Conservation (phyloP, 1,284 basidiomycete genomes). For the Cystobasidium sp. region DNA sequence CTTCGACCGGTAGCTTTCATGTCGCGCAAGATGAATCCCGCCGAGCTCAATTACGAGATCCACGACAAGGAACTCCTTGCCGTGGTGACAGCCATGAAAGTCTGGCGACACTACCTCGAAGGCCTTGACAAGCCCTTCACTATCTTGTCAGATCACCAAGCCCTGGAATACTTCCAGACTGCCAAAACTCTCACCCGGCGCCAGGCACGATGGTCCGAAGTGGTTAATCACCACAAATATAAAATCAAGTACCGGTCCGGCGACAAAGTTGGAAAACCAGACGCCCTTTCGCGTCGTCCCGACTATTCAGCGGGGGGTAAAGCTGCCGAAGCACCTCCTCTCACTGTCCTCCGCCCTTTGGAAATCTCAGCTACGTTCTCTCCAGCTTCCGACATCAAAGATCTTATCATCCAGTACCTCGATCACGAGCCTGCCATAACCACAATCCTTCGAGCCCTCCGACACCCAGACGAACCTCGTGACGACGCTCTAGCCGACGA, state of each 20-base stretch:
- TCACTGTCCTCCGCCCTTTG: slow-evolving; percentile 13
- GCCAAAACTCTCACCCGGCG: slow-evolving; percentile 38
- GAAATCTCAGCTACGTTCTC: neutral
- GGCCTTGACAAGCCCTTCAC: slow-evolving; percentile 49
- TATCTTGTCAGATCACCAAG: slow-evolving; percentile 45
- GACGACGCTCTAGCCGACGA: neutral
- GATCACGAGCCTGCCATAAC: neutral
- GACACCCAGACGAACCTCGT: neutral
- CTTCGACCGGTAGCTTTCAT: slow-evolving; percentile 49
- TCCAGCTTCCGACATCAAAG: neutral
- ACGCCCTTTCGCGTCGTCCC: slow-evolving; percentile 45
- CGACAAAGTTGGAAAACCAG: slow-evolving; percentile 35
- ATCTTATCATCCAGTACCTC: neutral
- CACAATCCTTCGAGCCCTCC: neutral
- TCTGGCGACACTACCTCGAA: slow-evolving; percentile 59
- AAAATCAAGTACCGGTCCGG: slow-evolving; percentile 43
- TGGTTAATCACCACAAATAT: slow-evolving; percentile 44
- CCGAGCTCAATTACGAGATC: slow-evolving; percentile 62
- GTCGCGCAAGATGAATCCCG: slow-evolving; percentile 49
- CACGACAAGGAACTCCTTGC: slow-evolving; percentile 59
- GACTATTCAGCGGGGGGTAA: slow-evolving; percentile 43
- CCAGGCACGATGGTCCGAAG: slow-evolving; percentile 45
- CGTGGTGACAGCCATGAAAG: slow-evolving; percentile 50
- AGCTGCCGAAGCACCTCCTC: slow-evolving; percentile 16
- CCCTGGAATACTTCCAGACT: slow-evolving; percentile 44